These are phyloP conservation scores for Aspergillus sp. DNA, from an alignment of 2,329 filamentous ascomycete genomes.

Conservation along the genomic window DNA sequence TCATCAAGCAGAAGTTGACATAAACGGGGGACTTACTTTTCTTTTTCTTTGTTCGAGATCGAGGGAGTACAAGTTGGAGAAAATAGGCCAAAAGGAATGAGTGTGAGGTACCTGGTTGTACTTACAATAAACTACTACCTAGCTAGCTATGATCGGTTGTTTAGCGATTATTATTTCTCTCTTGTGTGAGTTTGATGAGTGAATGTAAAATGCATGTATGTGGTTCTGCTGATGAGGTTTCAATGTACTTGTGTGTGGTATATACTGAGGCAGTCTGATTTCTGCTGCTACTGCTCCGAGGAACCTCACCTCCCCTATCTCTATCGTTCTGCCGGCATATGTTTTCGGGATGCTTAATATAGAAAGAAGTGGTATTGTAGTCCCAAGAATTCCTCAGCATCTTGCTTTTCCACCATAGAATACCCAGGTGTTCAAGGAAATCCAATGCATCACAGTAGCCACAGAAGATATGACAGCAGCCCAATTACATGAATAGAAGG, in stretches of 20 bases:
- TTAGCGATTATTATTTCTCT: not conserved
- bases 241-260: not conserved
- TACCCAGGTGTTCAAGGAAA: too few relatives aligned
- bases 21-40: slow-evolving; percentile 48
- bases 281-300: not conserved
- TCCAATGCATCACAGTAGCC: too few relatives aligned
- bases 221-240: not conserved
- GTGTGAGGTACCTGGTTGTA: not conserved
- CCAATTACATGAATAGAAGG: too few relatives aligned
- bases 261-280: not conserved
- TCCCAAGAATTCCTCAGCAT: too few relatives aligned
- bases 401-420: too few relatives aligned
- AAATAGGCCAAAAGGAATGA: not conserved
- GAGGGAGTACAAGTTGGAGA: not conserved
- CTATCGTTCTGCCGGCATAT: too few relatives aligned
- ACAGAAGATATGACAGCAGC: too few relatives aligned
- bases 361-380: too few relatives aligned
- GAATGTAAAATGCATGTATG: not conserved
- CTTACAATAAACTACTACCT: not conserved
- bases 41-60: not conserved
- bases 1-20: slow-evolving; percentile 99
- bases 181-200: not conserved
- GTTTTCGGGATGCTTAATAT: too few relatives aligned
- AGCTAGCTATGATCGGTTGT: slow-evolving; percentile 2
- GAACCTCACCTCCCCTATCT: too few relatives aligned